Base-by-base conservation (phyloP, 441 rosid genomes). In the Theobroma grandiflorum region DNA sequence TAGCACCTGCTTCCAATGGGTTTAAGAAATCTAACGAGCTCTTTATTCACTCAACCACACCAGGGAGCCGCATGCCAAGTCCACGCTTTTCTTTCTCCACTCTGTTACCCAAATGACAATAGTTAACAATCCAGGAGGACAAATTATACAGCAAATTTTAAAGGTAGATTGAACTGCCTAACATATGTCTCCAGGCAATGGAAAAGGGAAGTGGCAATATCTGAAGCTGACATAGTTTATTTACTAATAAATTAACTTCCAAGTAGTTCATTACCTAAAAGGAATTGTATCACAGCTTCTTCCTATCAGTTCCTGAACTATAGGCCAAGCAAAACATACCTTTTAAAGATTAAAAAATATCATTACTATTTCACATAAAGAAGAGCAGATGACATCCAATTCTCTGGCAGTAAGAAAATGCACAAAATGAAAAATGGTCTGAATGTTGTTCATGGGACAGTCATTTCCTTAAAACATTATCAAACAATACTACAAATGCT, bases 31-130 rank as follows among this genome's bases (percentile, higher is more conserved):
- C 42, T 15, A 70, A 3, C 20, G 40, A 70, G 8, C 66, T 20
- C 74, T 42, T 20, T 11, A 67, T 61, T 75, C 67, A 75, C 63
- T 7, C 52, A 18, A 72, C 69, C 74, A 35, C 63, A 43, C 63
- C 69, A 3, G 83, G 86, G 68, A 35, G 77, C 61, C 74, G 76
- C 90, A 88, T 88, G 73, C 88, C 88, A 14, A 88, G 82, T 53
- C 90, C 89, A 22, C 64, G 80, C 86, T 75, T 86, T 68, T 66
- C 57, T 75, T 82, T 84, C 84, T 81, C 85, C 2, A 88, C 86
- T 55, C 89, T 88, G 86, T 74, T 64, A 57, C 8, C 47, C 33
- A 2, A 49, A 31, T 18, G 4, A 15, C 75, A 5, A 71, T 35
- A 8, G 16, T 35, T 33, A 18, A 16, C 66, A 37, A 57, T 53